Percentiles rank a stretch among this genome's conserved stretches.
Evolutionary conservation across 2,329 filamentous ascomycete genomes (phyloP).

Genomic region (Fusarium veterinarium): DNA sequence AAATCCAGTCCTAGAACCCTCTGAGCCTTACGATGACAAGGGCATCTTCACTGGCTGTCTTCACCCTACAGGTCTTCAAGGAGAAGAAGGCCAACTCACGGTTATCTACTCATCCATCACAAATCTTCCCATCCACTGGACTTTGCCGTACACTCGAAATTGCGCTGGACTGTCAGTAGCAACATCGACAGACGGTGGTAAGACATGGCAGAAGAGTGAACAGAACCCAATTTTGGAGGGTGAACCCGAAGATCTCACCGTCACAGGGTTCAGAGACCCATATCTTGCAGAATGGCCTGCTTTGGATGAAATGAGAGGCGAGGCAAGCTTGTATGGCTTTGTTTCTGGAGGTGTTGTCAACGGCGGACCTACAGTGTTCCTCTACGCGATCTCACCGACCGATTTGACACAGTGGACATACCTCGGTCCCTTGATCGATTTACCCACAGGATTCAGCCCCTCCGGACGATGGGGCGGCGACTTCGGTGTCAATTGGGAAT

Average conservation of each 20-base stretch:
- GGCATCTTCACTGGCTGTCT: constrained; percentile 65
- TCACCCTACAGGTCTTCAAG: constrained; percentile 59
- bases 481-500: constrained; percentile 64
- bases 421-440: constrained; percentile 55
- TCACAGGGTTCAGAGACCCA: constrained; percentile 52
- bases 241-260: constrained; percentile 43
- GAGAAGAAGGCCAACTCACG: constrained; percentile 50
- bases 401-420: constrained; percentile 59
- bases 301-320: constrained; percentile 40
- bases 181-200: constrained; percentile 51
- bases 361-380: constrained; percentile 57
- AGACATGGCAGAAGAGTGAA: constrained; percentile 48
- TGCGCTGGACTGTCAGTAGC: constrained; percentile 57
- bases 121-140: constrained; percentile 52
- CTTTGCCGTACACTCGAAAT: constrained; percentile 53
- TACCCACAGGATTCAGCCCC: constrained; percentile 52
- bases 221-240: constrained; percentile 48
- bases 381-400: constrained; percentile 56
- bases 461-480: constrained; percentile 60
- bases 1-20: constrained; percentile 50
- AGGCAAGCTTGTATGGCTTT: constrained; percentile 56
- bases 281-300: constrained; percentile 47
- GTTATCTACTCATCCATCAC: constrained; percentile 51
- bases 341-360: constrained; percentile 59
- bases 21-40: constrained; percentile 59